Conservation (phyloP, 2,329 filamentous ascomycete species). For the Trematosphaeria pertusa region DNA sequence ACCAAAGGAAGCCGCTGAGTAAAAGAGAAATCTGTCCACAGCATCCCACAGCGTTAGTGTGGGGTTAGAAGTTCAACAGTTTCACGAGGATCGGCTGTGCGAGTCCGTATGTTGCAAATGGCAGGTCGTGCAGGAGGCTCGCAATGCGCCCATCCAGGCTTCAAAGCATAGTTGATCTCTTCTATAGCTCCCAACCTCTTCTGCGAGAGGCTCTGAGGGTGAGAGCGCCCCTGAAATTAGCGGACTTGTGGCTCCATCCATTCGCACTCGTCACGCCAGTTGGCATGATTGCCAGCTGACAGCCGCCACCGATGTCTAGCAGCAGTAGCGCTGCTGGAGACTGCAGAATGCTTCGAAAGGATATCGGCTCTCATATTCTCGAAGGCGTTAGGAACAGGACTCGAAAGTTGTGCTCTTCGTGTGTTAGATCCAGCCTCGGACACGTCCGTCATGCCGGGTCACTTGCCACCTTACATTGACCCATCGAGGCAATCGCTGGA, state of each 20-base stretch:
- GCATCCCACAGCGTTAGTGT: constrained; percentile 22
- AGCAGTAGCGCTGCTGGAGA: constrained; percentile 20
- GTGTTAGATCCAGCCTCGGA: constrained; percentile 11
- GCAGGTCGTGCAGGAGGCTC: constrained; percentile 19
- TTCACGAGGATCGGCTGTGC: constrained; percentile 39
- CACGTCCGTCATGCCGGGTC: constrained; percentile 12
- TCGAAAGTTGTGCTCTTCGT: constrained; percentile 3
- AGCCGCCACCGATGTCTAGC: constrained; percentile 28
- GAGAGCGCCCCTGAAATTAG: constrained; percentile 10
- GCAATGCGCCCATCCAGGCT: constrained; percentile 21
- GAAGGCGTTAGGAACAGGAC: constrained; percentile 9
- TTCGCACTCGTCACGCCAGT: constrained; percentile 15
- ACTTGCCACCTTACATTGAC: constrained; percentile 15
- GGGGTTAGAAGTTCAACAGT: constrained; percentile 35
- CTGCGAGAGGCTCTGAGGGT: neutral
- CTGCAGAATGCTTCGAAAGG: constrained; percentile 2
- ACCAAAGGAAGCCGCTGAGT: too few relatives aligned
- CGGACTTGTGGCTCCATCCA: constrained; percentile 13
- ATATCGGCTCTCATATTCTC: constrained; percentile 7
- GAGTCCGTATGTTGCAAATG: constrained; percentile 31
- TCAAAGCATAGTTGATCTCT: constrained; percentile 13
- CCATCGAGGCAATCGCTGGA: constrained; percentile 8
- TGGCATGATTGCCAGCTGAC: constrained; percentile 25
- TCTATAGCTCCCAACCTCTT: constrained; percentile 3
- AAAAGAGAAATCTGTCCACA: neutral